Percentiles rank a stretch among this genome's conserved stretches.
These are phyloP conservation scores for Paramecium pentaurelia DNA, from an alignment of 73 alveolate species.

Conservation along the genomic window DNA sequence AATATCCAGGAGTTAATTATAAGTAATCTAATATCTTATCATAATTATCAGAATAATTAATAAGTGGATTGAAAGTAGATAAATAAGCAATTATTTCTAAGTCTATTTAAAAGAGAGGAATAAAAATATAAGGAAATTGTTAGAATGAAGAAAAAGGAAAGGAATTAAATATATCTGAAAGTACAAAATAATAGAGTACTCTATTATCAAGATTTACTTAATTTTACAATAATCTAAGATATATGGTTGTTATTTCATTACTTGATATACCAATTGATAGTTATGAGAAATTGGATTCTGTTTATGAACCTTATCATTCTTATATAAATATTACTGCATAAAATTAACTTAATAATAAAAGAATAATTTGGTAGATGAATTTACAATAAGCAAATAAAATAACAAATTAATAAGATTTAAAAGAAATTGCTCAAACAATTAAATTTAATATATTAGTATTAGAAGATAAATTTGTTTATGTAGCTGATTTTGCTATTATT, in stretches of 20 bases:
- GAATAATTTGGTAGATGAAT: conserved; percentile 6
- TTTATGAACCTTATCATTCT: background rate
- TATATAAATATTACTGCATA: background rate
- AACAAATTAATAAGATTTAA: background rate
- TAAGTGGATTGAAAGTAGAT: background rate
- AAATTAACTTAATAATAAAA: background rate
- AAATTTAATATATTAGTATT: background rate
- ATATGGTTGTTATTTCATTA: background rate
- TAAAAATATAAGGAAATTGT: background rate
- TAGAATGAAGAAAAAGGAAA: background rate
- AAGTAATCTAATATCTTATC: background rate
- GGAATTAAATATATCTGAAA: background rate
- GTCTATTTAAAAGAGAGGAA: background rate
- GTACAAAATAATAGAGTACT: background rate
- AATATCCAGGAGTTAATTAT: conserved; percentile 12
- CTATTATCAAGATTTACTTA: background rate
- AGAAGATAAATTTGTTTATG: background rate
- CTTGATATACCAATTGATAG: background rate
- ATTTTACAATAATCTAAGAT: conserved; percentile 1
- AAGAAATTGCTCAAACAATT: background rate
- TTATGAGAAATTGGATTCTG: background rate
- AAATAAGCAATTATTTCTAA: background rate
- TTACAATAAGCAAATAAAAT: background rate
- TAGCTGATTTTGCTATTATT: background rate
- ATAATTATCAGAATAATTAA: background rate